Conservation (phyloP, 257 asterid species). For the Coffea canephora region DNA sequence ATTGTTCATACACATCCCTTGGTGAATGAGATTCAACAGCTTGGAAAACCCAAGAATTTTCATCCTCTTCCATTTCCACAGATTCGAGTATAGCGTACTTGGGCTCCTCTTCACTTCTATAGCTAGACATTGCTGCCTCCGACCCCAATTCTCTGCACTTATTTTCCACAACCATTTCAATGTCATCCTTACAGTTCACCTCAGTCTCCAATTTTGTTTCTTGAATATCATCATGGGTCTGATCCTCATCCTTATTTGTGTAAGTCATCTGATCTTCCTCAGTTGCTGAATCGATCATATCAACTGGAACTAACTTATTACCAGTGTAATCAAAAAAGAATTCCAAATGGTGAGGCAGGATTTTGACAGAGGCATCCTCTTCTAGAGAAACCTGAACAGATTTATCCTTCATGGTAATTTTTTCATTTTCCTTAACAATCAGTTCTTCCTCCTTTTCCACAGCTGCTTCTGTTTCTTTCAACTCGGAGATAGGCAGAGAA, state of each 20-base stretch:
- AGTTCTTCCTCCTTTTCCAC: slow-evolving; percentile 23
- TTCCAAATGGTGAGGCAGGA: slow-evolving; percentile 69
- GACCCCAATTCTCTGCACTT: slow-evolving; percentile 19
- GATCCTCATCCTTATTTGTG: slow-evolving; percentile 20
- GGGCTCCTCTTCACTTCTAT: slow-evolving; percentile 37
- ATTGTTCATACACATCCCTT: slow-evolving; percentile 24
- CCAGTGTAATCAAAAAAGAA: slow-evolving; percentile 68
- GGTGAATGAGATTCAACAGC: slow-evolving; percentile 37
- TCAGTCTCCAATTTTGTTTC: slow-evolving; percentile 26
- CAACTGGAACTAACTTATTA: slow-evolving; percentile 61
- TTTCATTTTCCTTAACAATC: slow-evolving; percentile 26
- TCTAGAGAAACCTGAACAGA: slow-evolving; percentile 51
- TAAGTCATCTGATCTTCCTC: slow-evolving; percentile 37
- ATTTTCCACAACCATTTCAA: slow-evolving; percentile 27
- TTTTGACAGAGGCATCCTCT: slow-evolving; percentile 39
- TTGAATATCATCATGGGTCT: slow-evolving; percentile 15
- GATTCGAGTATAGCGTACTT: slow-evolving; percentile 45
- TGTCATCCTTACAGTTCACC: slow-evolving; percentile 22
- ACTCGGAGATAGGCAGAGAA: slow-evolving; percentile 6
- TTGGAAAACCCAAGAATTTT: slow-evolving; percentile 50
- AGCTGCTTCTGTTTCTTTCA: slow-evolving; percentile 14
- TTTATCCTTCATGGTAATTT: slow-evolving; percentile 41
- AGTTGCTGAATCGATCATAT: slow-evolving; percentile 50
- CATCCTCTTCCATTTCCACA: slow-evolving; percentile 68
- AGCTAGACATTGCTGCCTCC: slow-evolving; percentile 35